Conservation (phyloP, 2,329 filamentous ascomycete species). For the Trichophyton mentagrophytes region DNA sequence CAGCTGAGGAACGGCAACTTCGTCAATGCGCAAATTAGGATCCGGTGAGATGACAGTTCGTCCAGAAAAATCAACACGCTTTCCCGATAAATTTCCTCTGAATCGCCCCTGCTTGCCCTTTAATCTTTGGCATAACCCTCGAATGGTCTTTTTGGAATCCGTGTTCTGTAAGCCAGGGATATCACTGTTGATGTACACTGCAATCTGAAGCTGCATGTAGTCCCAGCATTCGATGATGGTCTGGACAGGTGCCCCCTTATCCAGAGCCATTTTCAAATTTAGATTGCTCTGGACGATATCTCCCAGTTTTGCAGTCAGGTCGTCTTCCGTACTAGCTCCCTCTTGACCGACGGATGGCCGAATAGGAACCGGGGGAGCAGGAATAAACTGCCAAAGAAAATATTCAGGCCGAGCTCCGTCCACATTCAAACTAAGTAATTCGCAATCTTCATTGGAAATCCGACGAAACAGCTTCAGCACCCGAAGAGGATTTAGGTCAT, state of each 20-base stretch:
- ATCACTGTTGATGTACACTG: constrained; percentile 96
- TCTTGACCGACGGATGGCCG: constrained; percentile 90
- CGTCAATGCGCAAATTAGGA: constrained; percentile 82
- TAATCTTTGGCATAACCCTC: constrained; percentile 85
- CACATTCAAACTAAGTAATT: constrained; percentile 78
- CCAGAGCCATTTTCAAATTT: constrained; percentile 67
- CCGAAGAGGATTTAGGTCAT: constrained; percentile 81
- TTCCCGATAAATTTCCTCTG: constrained; percentile 90
- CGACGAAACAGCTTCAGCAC: constrained; percentile 86
- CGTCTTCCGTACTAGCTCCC: constrained; percentile 85
- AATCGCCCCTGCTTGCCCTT: constrained; percentile 98
- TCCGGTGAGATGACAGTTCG: constrained; percentile 96
- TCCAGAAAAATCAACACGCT: constrained; percentile 96
- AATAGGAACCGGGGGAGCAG: constrained; percentile 86
- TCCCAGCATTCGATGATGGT: constrained; percentile 99
- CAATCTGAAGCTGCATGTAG: constrained; percentile 85
- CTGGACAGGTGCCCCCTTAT: constrained; percentile 70
- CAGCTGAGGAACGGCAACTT: constrained; percentile 79
- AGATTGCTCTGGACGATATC: constrained; percentile 91
- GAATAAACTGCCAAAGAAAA: constrained; percentile 95
- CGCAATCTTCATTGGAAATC: constrained; percentile 73
- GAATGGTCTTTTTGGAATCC: constrained; percentile 74
- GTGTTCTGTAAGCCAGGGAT: constrained; percentile 83
- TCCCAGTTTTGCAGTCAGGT: constrained; percentile 90
- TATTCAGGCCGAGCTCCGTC: constrained; percentile 82